These are phyloP conservation scores for Panellus pusillus DNA, from an alignment of 768 basidiomycete species.

Conservation along the genomic window DNA sequence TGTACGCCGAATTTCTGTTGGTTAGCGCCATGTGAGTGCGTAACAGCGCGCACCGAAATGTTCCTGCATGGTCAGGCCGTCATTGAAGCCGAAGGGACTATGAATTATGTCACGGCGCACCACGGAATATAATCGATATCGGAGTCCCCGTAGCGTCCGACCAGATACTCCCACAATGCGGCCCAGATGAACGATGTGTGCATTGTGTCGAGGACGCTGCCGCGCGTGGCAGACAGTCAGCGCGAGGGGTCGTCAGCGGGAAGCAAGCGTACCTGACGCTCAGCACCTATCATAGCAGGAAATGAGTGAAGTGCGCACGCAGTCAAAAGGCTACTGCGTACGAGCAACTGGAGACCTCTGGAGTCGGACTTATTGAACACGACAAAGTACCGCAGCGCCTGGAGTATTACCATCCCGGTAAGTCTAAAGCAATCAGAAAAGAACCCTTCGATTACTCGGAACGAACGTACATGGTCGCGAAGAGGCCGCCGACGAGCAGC, in stretches of 20 bases:
- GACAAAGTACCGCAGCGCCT: slow-evolving; percentile 42
- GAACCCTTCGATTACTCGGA: neutral
- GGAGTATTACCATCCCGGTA: slow-evolving; percentile 41
- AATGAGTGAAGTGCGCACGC: neutral
- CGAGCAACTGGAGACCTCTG: slow-evolving; percentile 31
- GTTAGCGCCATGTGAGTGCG: neutral
- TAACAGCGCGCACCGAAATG: slow-evolving; percentile 34
- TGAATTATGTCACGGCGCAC: slow-evolving; percentile 27
- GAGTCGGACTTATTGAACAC: slow-evolving; percentile 33
- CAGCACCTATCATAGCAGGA: slow-evolving; percentile 20
- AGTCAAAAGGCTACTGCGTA: slow-evolving; percentile 20
- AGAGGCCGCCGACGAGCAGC: slow-evolving; percentile 40
- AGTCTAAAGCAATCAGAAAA: slow-evolving; percentile 28
- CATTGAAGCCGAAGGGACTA: neutral
- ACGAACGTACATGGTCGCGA: slow-evolving; percentile 37
- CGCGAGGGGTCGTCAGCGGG: neutral
- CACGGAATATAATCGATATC: slow-evolving; percentile 45
- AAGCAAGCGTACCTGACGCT: slow-evolving; percentile 29
- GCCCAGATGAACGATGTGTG: slow-evolving; percentile 42
- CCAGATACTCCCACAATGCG: slow-evolving; percentile 45
- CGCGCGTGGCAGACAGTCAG: slow-evolving; percentile 16
- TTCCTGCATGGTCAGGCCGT: slow-evolving; percentile 28
- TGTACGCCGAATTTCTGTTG: neutral
- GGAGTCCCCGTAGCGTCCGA: slow-evolving; percentile 41
- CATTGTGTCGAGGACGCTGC: slow-evolving; percentile 35